Conservation (phyloP, 371 early-diverging fungal species). For the Chytridium lagenaria region DNA sequence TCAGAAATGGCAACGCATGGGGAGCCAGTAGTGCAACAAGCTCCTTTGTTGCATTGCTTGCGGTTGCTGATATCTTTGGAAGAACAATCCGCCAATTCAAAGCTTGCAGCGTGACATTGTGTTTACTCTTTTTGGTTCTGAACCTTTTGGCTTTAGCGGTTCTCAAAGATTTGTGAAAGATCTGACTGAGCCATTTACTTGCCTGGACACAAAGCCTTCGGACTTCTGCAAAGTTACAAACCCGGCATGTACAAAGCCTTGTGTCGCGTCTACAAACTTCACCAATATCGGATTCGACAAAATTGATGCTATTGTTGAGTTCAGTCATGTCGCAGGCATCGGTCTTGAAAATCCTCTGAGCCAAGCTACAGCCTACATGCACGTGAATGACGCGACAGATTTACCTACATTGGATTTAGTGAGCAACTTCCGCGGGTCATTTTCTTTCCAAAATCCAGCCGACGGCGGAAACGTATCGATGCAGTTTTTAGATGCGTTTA, state of each 20-base stretch:
- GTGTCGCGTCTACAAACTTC: slow-evolving; percentile 66
- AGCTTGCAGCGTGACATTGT: slow-evolving; percentile 69
- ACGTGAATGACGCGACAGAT: slow-evolving; percentile 45
- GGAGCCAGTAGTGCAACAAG: slow-evolving; percentile 48
- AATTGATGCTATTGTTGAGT: slow-evolving; percentile 62
- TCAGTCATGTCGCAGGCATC: slow-evolving; percentile 46
- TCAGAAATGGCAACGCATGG: slow-evolving; percentile 59
- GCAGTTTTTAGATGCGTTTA: slow-evolving; percentile 20
- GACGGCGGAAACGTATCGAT: slow-evolving; percentile 6
- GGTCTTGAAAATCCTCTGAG: slow-evolving; percentile 11
- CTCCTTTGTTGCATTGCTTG: slow-evolving; percentile 68
- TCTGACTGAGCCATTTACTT: slow-evolving; percentile 63
- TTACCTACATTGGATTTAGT: slow-evolving; percentile 23
- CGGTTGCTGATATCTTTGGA: slow-evolving; percentile 67
- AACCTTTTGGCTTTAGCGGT: slow-evolving; percentile 80
- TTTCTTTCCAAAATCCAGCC: neutral
- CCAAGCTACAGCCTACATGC: slow-evolving; percentile 36
- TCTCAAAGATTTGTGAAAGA: slow-evolving; percentile 83
- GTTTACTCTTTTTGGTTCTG: slow-evolving; percentile 75
- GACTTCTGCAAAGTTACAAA: slow-evolving; percentile 54
- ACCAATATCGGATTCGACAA: slow-evolving; percentile 65
- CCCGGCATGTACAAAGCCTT: slow-evolving; percentile 70
- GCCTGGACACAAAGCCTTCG: slow-evolving; percentile 49
- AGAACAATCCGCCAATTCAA: slow-evolving; percentile 16
- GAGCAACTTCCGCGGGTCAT: slow-evolving; percentile 21